Conservation (phyloP, 257 asterid genomes). For the Fraxinus pennsylvanica region DNA sequence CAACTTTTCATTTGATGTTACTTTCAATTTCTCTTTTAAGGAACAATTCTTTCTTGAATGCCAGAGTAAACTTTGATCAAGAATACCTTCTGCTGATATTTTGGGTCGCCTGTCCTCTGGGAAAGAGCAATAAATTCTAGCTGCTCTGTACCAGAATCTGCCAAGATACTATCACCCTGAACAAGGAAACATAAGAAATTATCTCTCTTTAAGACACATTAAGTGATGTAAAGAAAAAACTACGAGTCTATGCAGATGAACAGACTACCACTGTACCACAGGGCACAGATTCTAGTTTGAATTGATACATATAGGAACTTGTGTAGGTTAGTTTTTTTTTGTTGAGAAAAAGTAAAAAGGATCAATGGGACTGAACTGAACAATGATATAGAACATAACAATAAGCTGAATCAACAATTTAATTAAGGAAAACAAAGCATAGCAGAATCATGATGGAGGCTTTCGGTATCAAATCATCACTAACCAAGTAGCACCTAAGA, state of each 20-base stretch:
- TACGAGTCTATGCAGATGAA: neutral
- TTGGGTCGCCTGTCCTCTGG: constrained; percentile 84
- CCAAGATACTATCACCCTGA: constrained; percentile 96
- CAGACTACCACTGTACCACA: neutral
- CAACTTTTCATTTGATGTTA: constrained; percentile 14
- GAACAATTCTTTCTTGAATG: neutral
- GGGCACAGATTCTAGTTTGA: neutral
- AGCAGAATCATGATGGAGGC: neutral
- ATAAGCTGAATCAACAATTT: neutral
- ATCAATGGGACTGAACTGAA: neutral
- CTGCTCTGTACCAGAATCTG: constrained; percentile 97
- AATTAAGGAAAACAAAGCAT: neutral
- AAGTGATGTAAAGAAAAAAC: neutral
- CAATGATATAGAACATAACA: neutral
- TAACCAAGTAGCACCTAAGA: neutral
- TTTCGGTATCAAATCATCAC: neutral
- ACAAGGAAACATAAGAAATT: constrained; percentile 18
- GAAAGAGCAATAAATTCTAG: constrained; percentile 98
- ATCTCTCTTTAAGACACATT: neutral
- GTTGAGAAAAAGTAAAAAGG: neutral
- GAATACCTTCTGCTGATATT: constrained; percentile 80
- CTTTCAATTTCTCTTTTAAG: neutral
- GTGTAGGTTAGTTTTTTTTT: neutral
- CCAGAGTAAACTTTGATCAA: neutral
- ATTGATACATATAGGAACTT: neutral